Conservation (phyloP, 306 rosid species). For the Malus fusca region DNA sequence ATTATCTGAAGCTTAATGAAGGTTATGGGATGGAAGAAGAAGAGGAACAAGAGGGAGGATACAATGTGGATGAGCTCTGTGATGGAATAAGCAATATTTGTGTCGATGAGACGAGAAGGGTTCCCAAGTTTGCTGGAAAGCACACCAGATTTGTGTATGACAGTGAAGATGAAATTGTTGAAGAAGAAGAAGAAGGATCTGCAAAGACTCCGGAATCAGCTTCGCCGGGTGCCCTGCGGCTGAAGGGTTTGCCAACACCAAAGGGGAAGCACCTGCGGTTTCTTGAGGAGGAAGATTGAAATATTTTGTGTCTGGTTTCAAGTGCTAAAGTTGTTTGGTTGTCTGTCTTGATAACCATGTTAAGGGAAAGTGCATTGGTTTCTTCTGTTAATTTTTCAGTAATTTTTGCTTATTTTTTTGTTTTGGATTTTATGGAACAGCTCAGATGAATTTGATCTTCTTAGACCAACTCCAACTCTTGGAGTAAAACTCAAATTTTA, state of each 20-base stretch:
- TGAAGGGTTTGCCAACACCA: constrained; percentile 85
- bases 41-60: constrained; percentile 18
- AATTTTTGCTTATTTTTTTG: background rate
- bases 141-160: constrained; percentile 73
- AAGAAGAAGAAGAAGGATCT: constrained; percentile 23
- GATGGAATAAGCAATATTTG: constrained; percentile 53
- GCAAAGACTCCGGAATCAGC: background rate
- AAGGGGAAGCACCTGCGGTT: constrained; percentile 86
- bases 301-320: background rate
- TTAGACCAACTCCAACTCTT: too few species aligned
- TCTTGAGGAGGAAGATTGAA: constrained; percentile 34
- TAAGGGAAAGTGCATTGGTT: background rate
- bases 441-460: too few species aligned
- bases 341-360: constrained; percentile 35
- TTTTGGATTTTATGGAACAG: background rate
- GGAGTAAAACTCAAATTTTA: too few species aligned
- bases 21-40: constrained; percentile 19
- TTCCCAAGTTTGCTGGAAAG: constrained; percentile 54
- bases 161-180: constrained; percentile 58
- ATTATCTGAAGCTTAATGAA: constrained; percentile 16
- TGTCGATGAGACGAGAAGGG: constrained; percentile 37
- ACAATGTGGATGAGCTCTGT: constrained; percentile 56
- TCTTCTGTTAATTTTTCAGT: background rate
- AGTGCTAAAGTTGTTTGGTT: constrained; percentile 6
- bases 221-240: constrained; percentile 14